Evolutionary conservation across 129 eudicot genomes (phyloP), one percentile per base, ranked within the genome.

Genomic region (Chrysanthemum lavandulifolium): DNA sequence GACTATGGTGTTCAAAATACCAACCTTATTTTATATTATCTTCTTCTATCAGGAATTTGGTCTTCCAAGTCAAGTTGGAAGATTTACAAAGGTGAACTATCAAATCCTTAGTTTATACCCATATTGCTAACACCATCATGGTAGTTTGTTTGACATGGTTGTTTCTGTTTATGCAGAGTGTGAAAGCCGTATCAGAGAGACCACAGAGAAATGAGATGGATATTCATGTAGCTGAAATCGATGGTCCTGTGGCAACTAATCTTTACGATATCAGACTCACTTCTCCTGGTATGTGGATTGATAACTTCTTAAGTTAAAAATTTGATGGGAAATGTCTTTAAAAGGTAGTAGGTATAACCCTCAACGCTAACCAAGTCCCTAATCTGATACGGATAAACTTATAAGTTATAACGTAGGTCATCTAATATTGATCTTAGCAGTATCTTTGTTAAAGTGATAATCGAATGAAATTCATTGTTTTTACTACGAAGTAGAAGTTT

Each of bases 21-120:
- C 71, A 19, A 25, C 48, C 70, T 18, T 73, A 45, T 27, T 64
- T 58, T 16, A 8, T 40, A 40, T 36, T 66, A 61, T 67, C 19
- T 25, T n/a, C n/a, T n/a, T 57, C 73, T 71, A 63, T 78, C 82
- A 93, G 98, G 96, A 84, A 45, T 85, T 93, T 25, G 98, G 98
- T 14, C 98, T 93, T 82, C 98, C 97, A 54, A 93, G 98, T 80
- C 87, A 87, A 66, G 87, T 90, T 75, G 97, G 96, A 52, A 78
- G 78, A 48, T 93, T 93, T 72, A 78, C 92, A 56, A 87, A 93
- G 98, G 96, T 83, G 55, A 40, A 75, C 59, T 56, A 33, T 19
- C 21, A 57, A 7, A 27, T 79, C 31, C 40, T 49, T 58, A 55
- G 61, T 58, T 27, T 15, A 31, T 53, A 52, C 63, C 43, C 36